phyloP scores from a whole-genome alignment of 306 rosid species.

The Senna tora region DNA sequence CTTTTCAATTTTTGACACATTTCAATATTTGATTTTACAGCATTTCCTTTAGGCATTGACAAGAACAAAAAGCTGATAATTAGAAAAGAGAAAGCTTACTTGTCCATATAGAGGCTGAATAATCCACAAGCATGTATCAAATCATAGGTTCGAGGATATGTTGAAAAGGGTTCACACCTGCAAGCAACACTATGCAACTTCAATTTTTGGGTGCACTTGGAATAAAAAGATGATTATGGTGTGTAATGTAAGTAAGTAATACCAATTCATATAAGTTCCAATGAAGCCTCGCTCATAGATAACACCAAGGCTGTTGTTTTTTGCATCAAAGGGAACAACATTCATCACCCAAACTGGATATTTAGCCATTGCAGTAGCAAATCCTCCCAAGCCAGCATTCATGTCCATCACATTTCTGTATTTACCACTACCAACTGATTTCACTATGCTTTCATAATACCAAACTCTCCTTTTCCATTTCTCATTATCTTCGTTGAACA shows the following conservation, averaged over 20 bases:
- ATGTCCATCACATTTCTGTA: conserved; percentile 40
- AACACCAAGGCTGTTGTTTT: conserved; percentile 25
- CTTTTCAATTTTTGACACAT: background rate
- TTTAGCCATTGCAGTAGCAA: conserved; percentile 35
- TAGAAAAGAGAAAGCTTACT: conserved; percentile 28
- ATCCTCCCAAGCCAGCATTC: conserved; percentile 42
- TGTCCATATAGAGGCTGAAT: conserved; percentile 39
- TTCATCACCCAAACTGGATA: conserved; percentile 41
- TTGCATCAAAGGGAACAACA: conserved; percentile 35
- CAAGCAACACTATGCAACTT: background rate
- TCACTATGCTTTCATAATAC: conserved; percentile 25
- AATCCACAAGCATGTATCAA: conserved; percentile 37
- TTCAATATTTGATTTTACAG: too few relatives aligned
- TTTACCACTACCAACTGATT: conserved; percentile 13
- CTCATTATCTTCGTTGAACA: conserved; percentile 24
- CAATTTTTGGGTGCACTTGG: background rate
- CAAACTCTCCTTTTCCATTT: conserved; percentile 36
- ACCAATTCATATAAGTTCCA: conserved; percentile 42
- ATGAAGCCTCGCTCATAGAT: conserved; percentile 39
- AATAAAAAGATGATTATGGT: background rate
- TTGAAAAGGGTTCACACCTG: conserved; percentile 46
- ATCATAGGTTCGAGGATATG: conserved; percentile 44
- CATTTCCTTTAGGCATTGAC: background rate
- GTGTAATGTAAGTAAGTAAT: background rate
- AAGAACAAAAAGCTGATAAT: background rate